phyloP scores from a whole-genome alignment of 805 yeast genomes.

The Ogataea methylovora region DNA sequence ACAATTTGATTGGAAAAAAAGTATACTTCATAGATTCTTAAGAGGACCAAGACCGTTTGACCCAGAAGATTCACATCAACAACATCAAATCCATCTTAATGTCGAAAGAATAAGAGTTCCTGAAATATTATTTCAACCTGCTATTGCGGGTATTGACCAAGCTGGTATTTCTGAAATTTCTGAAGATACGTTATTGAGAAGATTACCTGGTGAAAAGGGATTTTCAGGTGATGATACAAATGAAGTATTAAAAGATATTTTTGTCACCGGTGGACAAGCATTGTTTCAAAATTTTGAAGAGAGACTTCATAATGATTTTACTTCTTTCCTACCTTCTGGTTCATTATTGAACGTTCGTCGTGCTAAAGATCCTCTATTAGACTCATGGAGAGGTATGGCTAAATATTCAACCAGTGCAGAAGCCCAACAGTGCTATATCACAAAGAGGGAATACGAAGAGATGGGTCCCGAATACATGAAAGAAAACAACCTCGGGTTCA shows the following conservation, averaged over 20 bases:
- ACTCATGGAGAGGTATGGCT: constrained; percentile 95
- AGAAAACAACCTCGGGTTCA: constrained; percentile 68
- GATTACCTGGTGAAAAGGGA: constrained; percentile 47
- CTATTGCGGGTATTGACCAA: constrained; percentile 91
- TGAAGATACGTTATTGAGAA: constrained; percentile 54
- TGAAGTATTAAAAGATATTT: constrained; percentile 53
- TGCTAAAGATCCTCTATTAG: constrained; percentile 64
- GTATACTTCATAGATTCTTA: constrained; percentile 71
- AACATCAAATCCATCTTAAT: constrained; percentile 85
- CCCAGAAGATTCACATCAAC: constrained; percentile 74
- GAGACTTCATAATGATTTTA: constrained; percentile 65
- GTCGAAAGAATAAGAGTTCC: constrained; percentile 89
- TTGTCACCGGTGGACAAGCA: constrained; percentile 83
- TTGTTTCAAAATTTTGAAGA: constrained; percentile 55
- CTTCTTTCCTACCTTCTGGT: constrained; percentile 61
- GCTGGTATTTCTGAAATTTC: constrained; percentile 84
- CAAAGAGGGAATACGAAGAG: constrained; percentile 75
- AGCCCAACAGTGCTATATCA: constrained; percentile 38
- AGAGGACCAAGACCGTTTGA: constrained; percentile 89
- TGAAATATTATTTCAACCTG: constrained; percentile 87
- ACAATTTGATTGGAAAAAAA: constrained; percentile 78
- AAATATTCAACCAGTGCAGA: constrained; percentile 55
- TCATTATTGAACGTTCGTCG: constrained; percentile 50
- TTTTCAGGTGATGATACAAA: constrained; percentile 43
- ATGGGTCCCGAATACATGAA: constrained; percentile 84